Conservation (phyloP, 805 yeast genomes). For the Hanseniaspora osmophila region DNA sequence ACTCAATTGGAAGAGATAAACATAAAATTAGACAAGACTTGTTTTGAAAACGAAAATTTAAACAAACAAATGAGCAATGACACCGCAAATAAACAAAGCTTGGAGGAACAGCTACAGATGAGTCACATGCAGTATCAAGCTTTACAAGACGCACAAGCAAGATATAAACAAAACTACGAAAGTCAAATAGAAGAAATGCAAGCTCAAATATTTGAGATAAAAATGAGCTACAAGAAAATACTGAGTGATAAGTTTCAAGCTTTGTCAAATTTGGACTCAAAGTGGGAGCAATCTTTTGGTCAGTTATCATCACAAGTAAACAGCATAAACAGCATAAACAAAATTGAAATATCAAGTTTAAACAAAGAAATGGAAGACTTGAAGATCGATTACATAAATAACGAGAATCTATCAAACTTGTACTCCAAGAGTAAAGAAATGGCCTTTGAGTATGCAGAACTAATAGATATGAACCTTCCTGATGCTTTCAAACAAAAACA, state of each 20-base stretch:
- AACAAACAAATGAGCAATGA: constrained; percentile 1
- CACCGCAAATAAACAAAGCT: constrained; percentile 4
- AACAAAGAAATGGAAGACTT: not conserved
- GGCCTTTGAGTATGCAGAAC: constrained; percentile 10
- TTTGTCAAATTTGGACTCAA: not conserved
- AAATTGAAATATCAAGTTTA: not conserved
- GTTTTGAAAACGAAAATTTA: constrained; percentile 2
- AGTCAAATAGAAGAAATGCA: constrained; percentile 11
- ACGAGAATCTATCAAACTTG: constrained; percentile 1
- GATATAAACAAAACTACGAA: constrained; percentile 13
- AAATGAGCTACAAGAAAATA: not conserved
- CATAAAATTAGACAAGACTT: constrained; percentile 2
- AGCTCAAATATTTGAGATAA: constrained; percentile 1
- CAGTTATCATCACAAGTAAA: not conserved
- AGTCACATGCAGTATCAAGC: constrained; percentile 15
- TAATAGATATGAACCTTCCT: constrained; percentile 6
- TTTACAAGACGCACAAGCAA: constrained; percentile 14
- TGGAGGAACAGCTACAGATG: constrained; percentile 11
- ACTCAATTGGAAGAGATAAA: constrained; percentile 16
- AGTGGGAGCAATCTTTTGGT: constrained; percentile 8
- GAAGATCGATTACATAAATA: not conserved
- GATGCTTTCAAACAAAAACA: constrained; percentile 2
- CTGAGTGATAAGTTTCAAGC: constrained; percentile 1
- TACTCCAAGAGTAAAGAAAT: constrained; percentile 10
- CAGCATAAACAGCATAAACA: not conserved